phyloP scores from a whole-genome alignment of 2,329 filamentous ascomycete genomes.

The Apiospora marii region DNA sequence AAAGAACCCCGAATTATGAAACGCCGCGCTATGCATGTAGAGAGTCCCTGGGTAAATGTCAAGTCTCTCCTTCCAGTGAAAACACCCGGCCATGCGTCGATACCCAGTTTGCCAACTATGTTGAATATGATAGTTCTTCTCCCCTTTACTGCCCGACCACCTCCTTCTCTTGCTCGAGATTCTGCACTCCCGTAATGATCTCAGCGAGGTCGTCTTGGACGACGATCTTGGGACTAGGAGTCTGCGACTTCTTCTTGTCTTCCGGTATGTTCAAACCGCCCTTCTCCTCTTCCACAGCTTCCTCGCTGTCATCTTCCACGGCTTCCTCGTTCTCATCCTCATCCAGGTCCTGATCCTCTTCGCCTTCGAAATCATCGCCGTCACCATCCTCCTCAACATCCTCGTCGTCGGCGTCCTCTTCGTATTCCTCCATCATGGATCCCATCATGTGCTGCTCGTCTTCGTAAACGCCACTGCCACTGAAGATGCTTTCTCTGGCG shows the following conservation, averaged over 20 bases:
- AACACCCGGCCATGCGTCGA: conserved; percentile 13
- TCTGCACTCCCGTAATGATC: conserved; percentile 66
- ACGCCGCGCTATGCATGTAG: conserved; percentile 22
- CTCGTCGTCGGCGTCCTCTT: conserved; percentile 37
- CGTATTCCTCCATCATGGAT: conserved; percentile 49
- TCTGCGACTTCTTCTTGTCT: conserved; percentile 26
- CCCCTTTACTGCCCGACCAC: conserved; percentile 26
- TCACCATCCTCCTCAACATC: conserved; percentile 49
- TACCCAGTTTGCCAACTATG: conserved; percentile 17
- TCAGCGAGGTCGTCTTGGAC: conserved; percentile 61
- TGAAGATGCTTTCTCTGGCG: conserved; percentile 51
- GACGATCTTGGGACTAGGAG: conserved; percentile 32
- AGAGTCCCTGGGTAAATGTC: neutral
- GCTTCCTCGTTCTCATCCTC: conserved; percentile 25
- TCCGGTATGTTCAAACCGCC: neutral
- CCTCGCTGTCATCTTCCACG: conserved; percentile 26
- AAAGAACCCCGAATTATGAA: neutral
- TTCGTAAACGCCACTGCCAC: conserved; percentile 53
- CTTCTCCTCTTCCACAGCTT: conserved; percentile 31
- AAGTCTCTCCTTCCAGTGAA: neutral
- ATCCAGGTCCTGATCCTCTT: conserved; percentile 37
- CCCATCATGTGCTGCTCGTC: conserved; percentile 51
- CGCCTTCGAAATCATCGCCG: conserved; percentile 35
- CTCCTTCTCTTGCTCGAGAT: conserved; percentile 56
- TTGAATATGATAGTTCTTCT: conserved; percentile 11